Evolutionary conservation across 2,329 filamentous ascomycete species (phyloP).

Genomic region (Sporothrix pseudoabietina): DNA sequence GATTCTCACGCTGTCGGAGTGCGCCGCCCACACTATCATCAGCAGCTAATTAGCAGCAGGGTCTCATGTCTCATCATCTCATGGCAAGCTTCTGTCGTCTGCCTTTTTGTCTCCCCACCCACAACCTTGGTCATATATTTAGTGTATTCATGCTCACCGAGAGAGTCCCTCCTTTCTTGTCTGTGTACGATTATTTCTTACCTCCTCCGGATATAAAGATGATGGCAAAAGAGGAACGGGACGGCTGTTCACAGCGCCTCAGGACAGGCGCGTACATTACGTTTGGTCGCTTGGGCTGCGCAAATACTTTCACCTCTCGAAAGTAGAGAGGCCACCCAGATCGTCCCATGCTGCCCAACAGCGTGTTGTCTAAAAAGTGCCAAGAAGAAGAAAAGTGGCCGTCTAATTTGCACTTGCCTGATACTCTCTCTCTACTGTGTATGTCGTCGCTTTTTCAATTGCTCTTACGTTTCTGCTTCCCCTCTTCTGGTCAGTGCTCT

Average conservation of each 20-base stretch:
- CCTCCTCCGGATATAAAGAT: neutral
- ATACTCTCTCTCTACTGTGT: neutral
- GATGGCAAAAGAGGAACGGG: neutral
- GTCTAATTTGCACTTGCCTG: neutral
- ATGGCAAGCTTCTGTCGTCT: neutral
- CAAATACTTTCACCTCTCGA: neutral
- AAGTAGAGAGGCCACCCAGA: neutral
- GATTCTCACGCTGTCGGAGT: neutral
- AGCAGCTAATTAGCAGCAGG: constrained; percentile 1
- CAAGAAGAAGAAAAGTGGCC: neutral
- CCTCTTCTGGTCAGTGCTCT: constrained; percentile 11
- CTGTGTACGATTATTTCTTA: neutral
- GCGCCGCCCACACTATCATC: neutral
- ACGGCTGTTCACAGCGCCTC: neutral
- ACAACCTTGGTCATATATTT: neutral
- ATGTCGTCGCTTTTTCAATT: neutral
- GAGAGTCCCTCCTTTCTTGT: neutral
- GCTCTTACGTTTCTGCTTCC: neutral
- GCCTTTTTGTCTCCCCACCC: neutral
- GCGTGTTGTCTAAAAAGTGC: neutral
- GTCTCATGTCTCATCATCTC: neutral
- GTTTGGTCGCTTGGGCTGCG: neutral
- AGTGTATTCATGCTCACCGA: neutral
- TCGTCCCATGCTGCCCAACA: constrained; percentile 4
- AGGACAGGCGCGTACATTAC: neutral